Conservation (phyloP, 345 rosid genomes). For the Salix udensis region DNA sequence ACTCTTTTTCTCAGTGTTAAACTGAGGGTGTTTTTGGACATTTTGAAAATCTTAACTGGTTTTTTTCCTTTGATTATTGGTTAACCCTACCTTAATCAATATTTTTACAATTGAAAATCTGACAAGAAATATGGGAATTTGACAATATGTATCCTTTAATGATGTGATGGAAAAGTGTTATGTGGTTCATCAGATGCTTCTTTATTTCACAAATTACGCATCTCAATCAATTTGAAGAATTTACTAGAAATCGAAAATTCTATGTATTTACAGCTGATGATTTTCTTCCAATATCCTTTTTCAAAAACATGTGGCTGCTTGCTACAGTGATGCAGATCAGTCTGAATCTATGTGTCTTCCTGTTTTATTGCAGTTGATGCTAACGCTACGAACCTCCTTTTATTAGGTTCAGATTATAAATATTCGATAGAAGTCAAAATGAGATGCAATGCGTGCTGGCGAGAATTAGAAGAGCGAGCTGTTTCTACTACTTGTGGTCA, state of each 20-base stretch:
- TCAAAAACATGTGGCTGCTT: background rate
- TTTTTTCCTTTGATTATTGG: background rate
- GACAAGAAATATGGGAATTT: background rate
- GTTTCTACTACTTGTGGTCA: conserved; percentile 88
- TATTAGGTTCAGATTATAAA: background rate
- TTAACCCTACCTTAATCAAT: background rate
- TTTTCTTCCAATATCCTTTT: background rate
- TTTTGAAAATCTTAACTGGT: background rate
- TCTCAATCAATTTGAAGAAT: background rate
- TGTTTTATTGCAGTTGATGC: background rate
- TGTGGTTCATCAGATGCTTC: too few species aligned
- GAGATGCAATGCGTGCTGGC: conserved; percentile 99
- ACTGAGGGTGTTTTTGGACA: background rate
- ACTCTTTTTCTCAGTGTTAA: background rate
- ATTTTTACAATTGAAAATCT: background rate
- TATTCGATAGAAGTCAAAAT: conserved; percentile 38
- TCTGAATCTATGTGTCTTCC: background rate
- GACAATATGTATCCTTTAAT: background rate
- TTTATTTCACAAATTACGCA: background rate
- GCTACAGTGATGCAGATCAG: background rate
- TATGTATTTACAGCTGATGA: background rate
- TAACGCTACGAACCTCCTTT: background rate
- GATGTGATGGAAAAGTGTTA: too few species aligned
- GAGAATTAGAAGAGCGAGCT: conserved; percentile 89
- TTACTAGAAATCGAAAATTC: background rate